Base-by-base conservation (phyloP, 1,139 yeast genomes). In the Kodamaea sp. region DNA sequence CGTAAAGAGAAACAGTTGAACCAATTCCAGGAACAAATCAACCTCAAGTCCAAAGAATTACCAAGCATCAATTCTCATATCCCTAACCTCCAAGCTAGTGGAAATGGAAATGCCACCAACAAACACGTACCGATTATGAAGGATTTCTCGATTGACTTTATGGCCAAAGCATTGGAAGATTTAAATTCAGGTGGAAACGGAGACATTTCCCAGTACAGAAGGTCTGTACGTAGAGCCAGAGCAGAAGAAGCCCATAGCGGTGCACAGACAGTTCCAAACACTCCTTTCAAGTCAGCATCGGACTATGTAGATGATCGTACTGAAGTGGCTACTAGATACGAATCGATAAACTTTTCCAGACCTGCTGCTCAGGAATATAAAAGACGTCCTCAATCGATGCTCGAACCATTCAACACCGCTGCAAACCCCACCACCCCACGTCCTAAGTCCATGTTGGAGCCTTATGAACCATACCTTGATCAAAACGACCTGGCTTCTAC, bases 141-240 rank as follows among this genome's bases (percentile, higher is more conserved):
- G 42, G 76, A 70, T 42, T 70, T 70, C 40, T 67, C 74, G 3
- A 66, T 70, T 22, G 76, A 70, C 43, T 70, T 65, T 72, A 51
- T 70, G 62, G 66, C 81, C 60, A 51, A 80, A 69, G 63, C 89
- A 61, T 37, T 84, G 33, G 86, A 81, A 49, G 83, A 80, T 46
- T 67, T 84, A 48, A 81, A 80, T 49, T 61, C 74, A 3, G 83
- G 82, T n/a, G 82, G 83, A 0, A 68, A 77, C 46, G 83, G 83
- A 9, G 81, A 76, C 46, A 66, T 76, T 15, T 64, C 58, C 33
- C 66, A 60, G 42, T 72, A 59, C 50, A 56, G 76, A 43, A 53
- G 61, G 41, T 65, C 74, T 2, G 64, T 68, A 4, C 53, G 75
- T 26, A 34, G 48, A 10, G 57, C 57, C 7, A 50, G 47, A 28